Evolutionary conservation across 2,329 filamentous ascomycete genomes (phyloP).

Genomic region (Mycosphaerella arachidis): DNA sequence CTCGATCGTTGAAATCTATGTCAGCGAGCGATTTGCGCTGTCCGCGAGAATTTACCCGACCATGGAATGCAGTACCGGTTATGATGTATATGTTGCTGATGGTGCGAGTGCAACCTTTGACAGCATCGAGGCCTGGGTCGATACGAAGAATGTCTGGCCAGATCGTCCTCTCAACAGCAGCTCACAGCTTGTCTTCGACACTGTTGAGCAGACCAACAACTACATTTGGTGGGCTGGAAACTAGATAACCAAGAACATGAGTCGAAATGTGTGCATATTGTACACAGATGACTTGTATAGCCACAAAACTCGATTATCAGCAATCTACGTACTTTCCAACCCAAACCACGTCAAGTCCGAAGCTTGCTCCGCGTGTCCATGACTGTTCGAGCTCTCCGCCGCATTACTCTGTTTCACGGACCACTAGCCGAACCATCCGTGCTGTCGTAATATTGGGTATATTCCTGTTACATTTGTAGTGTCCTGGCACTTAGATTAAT

Average conservation of each 20-base stretch:
- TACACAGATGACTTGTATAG: background rate
- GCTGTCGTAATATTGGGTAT: background rate
- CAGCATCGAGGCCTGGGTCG: conserved; percentile 38
- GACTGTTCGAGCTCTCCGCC: background rate
- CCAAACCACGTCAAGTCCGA: too few relatives aligned
- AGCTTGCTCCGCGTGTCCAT: background rate
- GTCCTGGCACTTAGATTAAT: conserved; percentile 10
- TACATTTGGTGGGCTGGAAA: conserved; percentile 45
- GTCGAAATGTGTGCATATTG: background rate
- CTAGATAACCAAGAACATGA: background rate
- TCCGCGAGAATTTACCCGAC: conserved; percentile 45
- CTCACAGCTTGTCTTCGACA: conserved; percentile 40
- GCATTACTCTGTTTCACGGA: background rate
- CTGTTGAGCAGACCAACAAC: conserved; percentile 42
- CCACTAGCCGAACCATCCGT: background rate
- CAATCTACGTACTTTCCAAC: background rate
- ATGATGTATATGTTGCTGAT: conserved; percentile 40
- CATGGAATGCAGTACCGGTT: conserved; percentile 40
- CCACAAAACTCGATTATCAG: background rate
- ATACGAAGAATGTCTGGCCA: conserved; percentile 39
- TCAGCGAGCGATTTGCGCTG: conserved; percentile 42
- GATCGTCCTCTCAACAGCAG: conserved; percentile 40
- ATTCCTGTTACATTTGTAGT: background rate
- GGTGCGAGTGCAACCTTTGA: conserved; percentile 35
- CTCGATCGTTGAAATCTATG: conserved; percentile 44